Percentiles rank a stretch among this genome's conserved stretches.
Evolutionary conservation across 2,329 filamentous ascomycete genomes (phyloP).

Genomic region (Fusarium kyushuense): DNA sequence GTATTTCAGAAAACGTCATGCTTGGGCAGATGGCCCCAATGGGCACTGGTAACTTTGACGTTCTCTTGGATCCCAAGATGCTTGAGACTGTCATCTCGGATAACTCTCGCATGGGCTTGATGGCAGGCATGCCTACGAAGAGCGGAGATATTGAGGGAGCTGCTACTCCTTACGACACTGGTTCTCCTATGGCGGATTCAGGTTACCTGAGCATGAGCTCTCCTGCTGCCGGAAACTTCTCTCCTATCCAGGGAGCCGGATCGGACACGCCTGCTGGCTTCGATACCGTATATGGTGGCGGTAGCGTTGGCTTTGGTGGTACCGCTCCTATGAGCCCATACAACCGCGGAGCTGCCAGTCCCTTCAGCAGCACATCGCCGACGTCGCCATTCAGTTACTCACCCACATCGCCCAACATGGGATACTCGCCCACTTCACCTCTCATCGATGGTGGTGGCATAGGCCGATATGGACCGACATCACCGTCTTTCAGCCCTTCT

Average conservation of each 20-base stretch:
- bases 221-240: conserved; percentile 75
- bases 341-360: conserved; percentile 73
- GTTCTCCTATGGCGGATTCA: conserved; percentile 80
- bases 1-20: conserved; percentile 99
- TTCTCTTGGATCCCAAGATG: conserved; percentile 94
- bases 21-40: conserved; percentile 96
- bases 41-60: conserved; percentile 95
- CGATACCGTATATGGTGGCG: conserved; percentile 68
- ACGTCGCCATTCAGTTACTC: conserved; percentile 78
- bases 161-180: conserved; percentile 93
- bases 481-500: conserved; percentile 72
- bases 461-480: conserved; percentile 64
- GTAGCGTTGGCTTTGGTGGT: conserved; percentile 62
- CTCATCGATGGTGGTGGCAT: conserved; percentile 65
- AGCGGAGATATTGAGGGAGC: conserved; percentile 82
- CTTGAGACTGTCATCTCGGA: conserved; percentile 94
- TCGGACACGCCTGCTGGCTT: conserved; percentile 79
- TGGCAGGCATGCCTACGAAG: conserved; percentile 82
- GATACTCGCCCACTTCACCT: conserved; percentile 83
- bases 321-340: conserved; percentile 71
- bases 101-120: conserved; percentile 86
- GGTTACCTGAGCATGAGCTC: conserved; percentile 74
- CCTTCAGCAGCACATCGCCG: conserved; percentile 78
- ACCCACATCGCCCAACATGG: conserved; percentile 78
- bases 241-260: conserved; percentile 79